Conservation (phyloP, 495 filamentous ascomycete genomes). For the Penicillium riverlandense region DNA sequence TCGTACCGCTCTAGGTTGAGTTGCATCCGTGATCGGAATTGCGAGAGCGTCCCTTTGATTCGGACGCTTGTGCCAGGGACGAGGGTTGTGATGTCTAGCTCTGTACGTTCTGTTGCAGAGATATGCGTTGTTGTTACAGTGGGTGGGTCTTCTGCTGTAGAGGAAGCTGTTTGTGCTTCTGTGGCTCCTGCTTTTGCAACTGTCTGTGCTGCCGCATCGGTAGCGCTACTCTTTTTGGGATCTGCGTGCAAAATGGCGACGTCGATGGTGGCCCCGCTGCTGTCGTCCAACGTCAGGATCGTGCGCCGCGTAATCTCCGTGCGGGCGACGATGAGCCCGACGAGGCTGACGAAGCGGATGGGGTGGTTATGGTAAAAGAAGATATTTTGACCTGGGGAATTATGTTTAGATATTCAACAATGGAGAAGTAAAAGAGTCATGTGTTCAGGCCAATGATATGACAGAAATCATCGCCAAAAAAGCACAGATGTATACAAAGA, state of each 20-base stretch:
- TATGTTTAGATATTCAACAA: too few relatives aligned
- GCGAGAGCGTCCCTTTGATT: slow-evolving; percentile 63
- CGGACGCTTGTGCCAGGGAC: slow-evolving; percentile 66
- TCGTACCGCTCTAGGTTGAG: slow-evolving; percentile 62
- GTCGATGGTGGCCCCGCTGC: slow-evolving; percentile 72
- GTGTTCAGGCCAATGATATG: too few relatives aligned
- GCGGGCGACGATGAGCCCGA: slow-evolving; percentile 69
- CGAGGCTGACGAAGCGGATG: slow-evolving; percentile 73
- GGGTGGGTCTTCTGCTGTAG: not conserved
- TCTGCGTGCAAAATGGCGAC: slow-evolving; percentile 28
- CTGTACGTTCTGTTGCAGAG: slow-evolving; percentile 18
- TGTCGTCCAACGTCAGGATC: slow-evolving; percentile 75
- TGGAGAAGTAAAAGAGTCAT: too few relatives aligned
- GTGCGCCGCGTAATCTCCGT: slow-evolving; percentile 54
- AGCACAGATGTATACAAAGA: not conserved
- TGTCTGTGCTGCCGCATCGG: slow-evolving; percentile 2
- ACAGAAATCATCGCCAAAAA: too few relatives aligned
- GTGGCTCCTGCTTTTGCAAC: too few relatives aligned
- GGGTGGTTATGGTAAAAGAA: slow-evolving; percentile 86
- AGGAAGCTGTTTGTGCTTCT: slow-evolving; percentile 7
- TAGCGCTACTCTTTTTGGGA: not conserved
- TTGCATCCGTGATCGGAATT: slow-evolving; percentile 58
- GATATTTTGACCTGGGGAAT: slow-evolving; percentile 53
- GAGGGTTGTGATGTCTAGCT: slow-evolving; percentile 40
- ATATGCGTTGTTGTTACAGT: slow-evolving; percentile 14